Conservation (phyloP, 805 yeast species). For the Ogataea sp. region DNA sequence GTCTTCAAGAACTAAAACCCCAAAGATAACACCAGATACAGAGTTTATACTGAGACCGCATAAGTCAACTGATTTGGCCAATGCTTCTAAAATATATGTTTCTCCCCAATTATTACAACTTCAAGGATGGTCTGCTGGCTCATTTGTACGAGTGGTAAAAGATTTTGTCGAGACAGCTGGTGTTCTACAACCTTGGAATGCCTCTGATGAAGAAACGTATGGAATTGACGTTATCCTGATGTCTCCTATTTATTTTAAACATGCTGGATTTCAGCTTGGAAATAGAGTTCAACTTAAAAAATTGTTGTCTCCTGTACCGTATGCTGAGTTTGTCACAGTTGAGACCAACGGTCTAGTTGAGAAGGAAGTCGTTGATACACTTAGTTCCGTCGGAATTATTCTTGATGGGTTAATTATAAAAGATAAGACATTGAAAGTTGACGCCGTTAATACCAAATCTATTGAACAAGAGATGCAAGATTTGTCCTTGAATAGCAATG, state of each 20-base stretch:
- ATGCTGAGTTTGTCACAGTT: constrained; percentile 15
- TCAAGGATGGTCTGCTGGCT: constrained; percentile 16
- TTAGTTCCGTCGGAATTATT: constrained; percentile 51
- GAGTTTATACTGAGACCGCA: constrained; percentile 24
- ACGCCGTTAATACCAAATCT: constrained; percentile 17
- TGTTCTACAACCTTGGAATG: constrained; percentile 13
- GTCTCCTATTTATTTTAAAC: constrained; percentile 10
- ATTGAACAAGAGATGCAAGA: not conserved
- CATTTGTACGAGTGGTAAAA: constrained; percentile 17
- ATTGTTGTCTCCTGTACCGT: constrained; percentile 2
- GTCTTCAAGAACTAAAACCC: constrained; percentile 8
- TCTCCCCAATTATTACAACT: constrained; percentile 14
- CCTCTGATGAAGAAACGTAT: constrained; percentile 16
- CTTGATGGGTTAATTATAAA: constrained; percentile 37
- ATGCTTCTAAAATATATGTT: constrained; percentile 14
- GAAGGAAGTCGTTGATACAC: constrained; percentile 30
- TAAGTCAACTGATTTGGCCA: not conserved
- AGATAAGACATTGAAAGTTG: constrained; percentile 15
- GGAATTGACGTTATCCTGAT: constrained; percentile 19
- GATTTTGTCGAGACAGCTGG: constrained; percentile 15
- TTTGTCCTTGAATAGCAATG: not conserved
- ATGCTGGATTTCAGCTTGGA: constrained; percentile 20
- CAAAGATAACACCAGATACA: constrained; percentile 18
- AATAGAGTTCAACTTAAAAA: constrained; percentile 34
- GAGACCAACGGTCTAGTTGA: constrained; percentile 10